Evolutionary conservation across 2,329 filamentous ascomycete species (phyloP).

Genomic region (Fusarium hainanense): DNA sequence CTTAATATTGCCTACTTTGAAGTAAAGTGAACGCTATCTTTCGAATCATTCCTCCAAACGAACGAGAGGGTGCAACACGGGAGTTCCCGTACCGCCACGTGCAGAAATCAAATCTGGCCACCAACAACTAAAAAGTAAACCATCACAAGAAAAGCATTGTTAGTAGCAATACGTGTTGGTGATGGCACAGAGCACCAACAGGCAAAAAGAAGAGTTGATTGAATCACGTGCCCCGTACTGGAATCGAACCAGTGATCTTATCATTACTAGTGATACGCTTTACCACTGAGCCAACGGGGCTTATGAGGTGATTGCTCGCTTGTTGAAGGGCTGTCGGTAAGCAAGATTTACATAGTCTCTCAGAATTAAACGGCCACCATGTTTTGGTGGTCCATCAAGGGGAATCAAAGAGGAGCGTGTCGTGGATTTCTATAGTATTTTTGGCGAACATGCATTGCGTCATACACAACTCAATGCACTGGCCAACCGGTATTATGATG

Average conservation of each 20-base stretch:
- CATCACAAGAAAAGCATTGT: too few species aligned
- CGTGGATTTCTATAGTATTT: background rate
- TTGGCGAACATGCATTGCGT: background rate
- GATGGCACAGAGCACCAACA: too few species aligned
- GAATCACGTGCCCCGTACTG: conserved; percentile 37
- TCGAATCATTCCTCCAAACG: background rate
- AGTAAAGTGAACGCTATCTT: background rate
- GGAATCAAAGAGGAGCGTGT: background rate
- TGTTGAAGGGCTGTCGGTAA: fast-evolving
- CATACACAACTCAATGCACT: background rate
- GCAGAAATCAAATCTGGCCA: background rate
- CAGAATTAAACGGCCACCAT: too few species aligned
- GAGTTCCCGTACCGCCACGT: background rate
- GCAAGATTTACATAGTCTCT: background rate
- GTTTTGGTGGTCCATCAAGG: background rate
- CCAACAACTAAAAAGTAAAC: background rate
- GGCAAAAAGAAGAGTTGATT: fast-evolving
- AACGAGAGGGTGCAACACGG: background rate
- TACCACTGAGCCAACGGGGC: conserved; percentile 45
- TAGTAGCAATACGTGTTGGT: too few species aligned
- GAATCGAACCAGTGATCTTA: conserved; percentile 43
- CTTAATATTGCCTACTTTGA: background rate
- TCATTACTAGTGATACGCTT: conserved; percentile 45
- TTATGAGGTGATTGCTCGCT: conserved; percentile 27
- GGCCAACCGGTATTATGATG: background rate